Percentiles rank a stretch among this genome's conserved stretches.
Evolutionary conservation across 2,329 filamentous ascomycete genomes (phyloP).

Genomic region (Rachicladosporium sp.): DNA sequence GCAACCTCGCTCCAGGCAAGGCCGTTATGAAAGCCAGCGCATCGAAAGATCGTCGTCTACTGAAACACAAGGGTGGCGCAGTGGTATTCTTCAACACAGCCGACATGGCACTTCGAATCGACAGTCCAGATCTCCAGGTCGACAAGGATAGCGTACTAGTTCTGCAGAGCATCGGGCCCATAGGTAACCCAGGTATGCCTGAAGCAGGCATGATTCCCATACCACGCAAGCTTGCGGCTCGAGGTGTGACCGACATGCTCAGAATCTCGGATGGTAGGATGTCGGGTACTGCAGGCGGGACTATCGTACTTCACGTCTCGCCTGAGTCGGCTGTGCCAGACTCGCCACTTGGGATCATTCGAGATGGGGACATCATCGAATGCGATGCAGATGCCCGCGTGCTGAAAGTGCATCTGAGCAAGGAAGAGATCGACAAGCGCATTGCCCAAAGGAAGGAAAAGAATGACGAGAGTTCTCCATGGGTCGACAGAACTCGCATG

Average conservation of each 20-base stretch:
- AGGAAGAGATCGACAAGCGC: slow-evolving; percentile 29
- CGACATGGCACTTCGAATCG: slow-evolving; percentile 36
- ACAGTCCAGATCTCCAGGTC: slow-evolving; percentile 33
- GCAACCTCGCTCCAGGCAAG: slow-evolving; percentile 38
- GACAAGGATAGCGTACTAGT: slow-evolving; percentile 35
- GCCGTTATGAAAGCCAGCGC: slow-evolving; percentile 40
- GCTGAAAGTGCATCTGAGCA: slow-evolving; percentile 30
- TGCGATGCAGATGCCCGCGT: slow-evolving; percentile 33
- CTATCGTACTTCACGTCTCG: slow-evolving; percentile 41
- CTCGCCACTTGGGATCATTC: slow-evolving; percentile 36
- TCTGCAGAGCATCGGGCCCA: slow-evolving; percentile 37
- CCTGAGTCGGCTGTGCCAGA: slow-evolving; percentile 38
- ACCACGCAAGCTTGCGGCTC: slow-evolving; percentile 31
- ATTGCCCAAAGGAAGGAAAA: slow-evolving; percentile 21
- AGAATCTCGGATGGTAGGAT: slow-evolving; percentile 43
- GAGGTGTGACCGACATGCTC: slow-evolving; percentile 42
- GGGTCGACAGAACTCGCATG: slow-evolving; percentile 19
- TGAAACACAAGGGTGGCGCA: slow-evolving; percentile 33
- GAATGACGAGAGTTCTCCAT: slow-evolving; percentile 17
- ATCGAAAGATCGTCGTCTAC: slow-evolving; percentile 34
- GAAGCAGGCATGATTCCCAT: slow-evolving; percentile 41
- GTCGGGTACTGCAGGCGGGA: slow-evolving; percentile 44
- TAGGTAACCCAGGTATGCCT: slow-evolving; percentile 42
- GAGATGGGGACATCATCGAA: slow-evolving; percentile 36
- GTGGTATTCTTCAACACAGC: slow-evolving; percentile 38